Conservation (phyloP, 2,329 filamentous ascomycete species). For the Fusarium pseudocircinatum region DNA sequence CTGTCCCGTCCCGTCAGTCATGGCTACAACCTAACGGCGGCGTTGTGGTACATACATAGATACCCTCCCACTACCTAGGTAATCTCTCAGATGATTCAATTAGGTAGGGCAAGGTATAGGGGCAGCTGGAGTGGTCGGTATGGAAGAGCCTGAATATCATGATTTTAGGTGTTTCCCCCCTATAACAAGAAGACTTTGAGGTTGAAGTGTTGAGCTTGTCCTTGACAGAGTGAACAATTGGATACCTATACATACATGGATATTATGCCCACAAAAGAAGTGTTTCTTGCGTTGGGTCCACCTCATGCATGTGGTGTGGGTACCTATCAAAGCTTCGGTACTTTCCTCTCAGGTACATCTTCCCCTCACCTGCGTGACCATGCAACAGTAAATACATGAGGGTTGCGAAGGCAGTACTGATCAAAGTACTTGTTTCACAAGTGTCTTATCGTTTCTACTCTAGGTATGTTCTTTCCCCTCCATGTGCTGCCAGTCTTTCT, state of each 20-base stretch:
- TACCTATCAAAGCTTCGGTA: constrained; percentile 26
- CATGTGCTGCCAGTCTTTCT: constrained; percentile 14
- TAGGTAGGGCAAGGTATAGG: not conserved
- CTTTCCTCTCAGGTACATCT: constrained; percentile 2
- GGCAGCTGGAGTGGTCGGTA: not conserved
- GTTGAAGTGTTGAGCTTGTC: not conserved
- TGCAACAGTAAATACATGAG: not conserved
- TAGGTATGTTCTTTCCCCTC: constrained; percentile 29
- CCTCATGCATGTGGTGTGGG: constrained; percentile 14
- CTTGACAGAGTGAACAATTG: constrained; percentile 9
- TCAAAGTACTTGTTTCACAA: not conserved
- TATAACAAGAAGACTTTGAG: not conserved
- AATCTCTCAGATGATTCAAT: not conserved
- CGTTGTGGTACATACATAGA: not conserved
- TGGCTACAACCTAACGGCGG: constrained; percentile 1
- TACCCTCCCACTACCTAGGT: not conserved
- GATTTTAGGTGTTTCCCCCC: not conserved
- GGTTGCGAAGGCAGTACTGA: constrained; percentile 1
- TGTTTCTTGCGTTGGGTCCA: constrained; percentile 8
- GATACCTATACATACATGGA: not conserved
- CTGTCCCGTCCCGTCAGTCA: constrained; percentile 6
- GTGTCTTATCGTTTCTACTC: constrained; percentile 4
- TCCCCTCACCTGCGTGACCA: not conserved
- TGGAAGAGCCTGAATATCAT: not conserved
- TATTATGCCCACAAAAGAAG: constrained; percentile 2